Evolutionary conservation across 768 basidiomycete species (phyloP).

Genomic region (Lentinus tigrinus): DNA sequence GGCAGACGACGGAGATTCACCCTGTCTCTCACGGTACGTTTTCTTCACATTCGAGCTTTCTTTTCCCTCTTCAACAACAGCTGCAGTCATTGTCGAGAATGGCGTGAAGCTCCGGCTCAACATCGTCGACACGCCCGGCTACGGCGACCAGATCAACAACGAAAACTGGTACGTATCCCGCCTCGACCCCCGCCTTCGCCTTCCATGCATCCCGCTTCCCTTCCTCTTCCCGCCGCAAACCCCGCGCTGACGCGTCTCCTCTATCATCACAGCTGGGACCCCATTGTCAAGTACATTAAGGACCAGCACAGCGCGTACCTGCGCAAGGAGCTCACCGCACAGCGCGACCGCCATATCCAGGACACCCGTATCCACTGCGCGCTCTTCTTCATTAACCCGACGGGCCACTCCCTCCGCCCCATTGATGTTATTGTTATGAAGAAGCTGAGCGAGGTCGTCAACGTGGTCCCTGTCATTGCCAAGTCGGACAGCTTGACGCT

Average conservation of each 20-base stretch:
- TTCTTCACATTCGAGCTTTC: not conserved
- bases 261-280: conserved; percentile 77
- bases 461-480: conserved; percentile 99
- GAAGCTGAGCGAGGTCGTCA: conserved; percentile 97
- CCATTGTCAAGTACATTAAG: conserved; percentile 98
- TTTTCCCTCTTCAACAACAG: not conserved
- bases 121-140: conserved; percentile 98
- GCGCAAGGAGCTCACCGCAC: conserved; percentile 97
- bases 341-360: conserved; percentile 97
- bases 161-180: conserved; percentile 78
- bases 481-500: conserved; percentile 93
- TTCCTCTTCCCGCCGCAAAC: conserved; percentile 11
- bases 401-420: conserved; percentile 94
- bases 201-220: not conserved
- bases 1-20: conserved; percentile 97
- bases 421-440: conserved; percentile 99
- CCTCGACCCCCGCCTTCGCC: not conserved
- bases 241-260: not conserved
- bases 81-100: conserved; percentile 89
- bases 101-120: conserved; percentile 92
- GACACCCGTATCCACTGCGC: conserved; percentile 99
- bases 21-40: conserved; percentile 82
- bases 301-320: conserved; percentile 99
- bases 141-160: conserved; percentile 98
- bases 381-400: conserved; percentile 97